phyloP scores from a whole-genome alignment of 352 stramenopile genomes.

The Phytophthora fragariaefolia region DNA sequence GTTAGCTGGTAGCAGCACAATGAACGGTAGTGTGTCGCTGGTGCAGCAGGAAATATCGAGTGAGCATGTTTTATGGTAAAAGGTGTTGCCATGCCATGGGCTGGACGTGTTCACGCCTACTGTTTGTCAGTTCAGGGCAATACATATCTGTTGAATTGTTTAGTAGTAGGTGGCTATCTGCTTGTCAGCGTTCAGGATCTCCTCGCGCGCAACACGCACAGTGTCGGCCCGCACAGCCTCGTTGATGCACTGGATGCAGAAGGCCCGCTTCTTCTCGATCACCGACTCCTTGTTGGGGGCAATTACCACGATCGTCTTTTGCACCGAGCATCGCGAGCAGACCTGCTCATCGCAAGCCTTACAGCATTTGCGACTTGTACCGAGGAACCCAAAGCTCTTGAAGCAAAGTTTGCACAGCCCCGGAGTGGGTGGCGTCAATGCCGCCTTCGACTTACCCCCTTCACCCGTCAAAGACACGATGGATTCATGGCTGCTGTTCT shows the following conservation, averaged over 20 bases:
- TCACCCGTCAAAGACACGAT: constrained; percentile 22
- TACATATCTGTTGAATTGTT: too few species aligned
- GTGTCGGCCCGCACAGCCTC: constrained; percentile 26
- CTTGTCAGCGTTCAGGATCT: constrained; percentile 21
- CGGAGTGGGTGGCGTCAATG: not conserved
- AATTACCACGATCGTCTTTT: constrained; percentile 23
- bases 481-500: constrained; percentile 16
- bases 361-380: too few species aligned
- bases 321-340: constrained; percentile 30
- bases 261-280: constrained; percentile 23
- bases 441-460: constrained; percentile 8
- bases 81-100: too few species aligned
- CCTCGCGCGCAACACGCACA: constrained; percentile 29
- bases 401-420: constrained; percentile 36
- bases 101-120: too few species aligned
- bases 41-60: too few species aligned
- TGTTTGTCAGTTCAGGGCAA: too few species aligned
- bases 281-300: constrained; percentile 3
- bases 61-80: too few species aligned
- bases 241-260: constrained; percentile 34
- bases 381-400: too few species aligned
- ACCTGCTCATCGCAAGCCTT: constrained; percentile 25
- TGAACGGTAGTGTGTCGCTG: too few species aligned
- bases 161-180: constrained; percentile 11
- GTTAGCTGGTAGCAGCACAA: not conserved